Percentiles rank a stretch among this genome's conserved stretches.
Evolutionary conservation across 1,284 basidiomycete genomes (phyloP).

Genomic region (Thelephora terrestris): DNA sequence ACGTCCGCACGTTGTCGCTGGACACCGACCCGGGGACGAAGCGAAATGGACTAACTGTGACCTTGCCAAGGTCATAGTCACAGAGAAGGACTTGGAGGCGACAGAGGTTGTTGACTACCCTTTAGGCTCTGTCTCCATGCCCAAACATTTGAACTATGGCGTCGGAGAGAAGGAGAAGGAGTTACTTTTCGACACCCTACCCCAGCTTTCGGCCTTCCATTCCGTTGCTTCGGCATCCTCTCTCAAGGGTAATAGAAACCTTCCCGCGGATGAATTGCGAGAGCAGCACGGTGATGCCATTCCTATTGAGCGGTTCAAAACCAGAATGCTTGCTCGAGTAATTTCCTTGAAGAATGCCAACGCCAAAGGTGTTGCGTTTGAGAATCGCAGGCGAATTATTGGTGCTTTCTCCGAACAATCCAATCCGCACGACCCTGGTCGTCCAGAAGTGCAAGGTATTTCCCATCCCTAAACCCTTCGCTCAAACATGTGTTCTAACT

Average conservation of each 20-base stretch:
- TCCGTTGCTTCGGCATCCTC: too few species aligned
- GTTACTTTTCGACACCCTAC: slow-evolving; percentile 51
- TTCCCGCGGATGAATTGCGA: neutral
- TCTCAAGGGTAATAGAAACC: slow-evolving; percentile 8
- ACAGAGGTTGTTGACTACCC: slow-evolving; percentile 17
- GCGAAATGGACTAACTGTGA: slow-evolving; percentile 54
- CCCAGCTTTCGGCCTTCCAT: slow-evolving; percentile 18
- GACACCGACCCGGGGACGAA: slow-evolving; percentile 51
- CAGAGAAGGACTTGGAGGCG: slow-evolving; percentile 37
- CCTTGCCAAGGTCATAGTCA: slow-evolving; percentile 52
- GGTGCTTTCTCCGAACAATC: slow-evolving; percentile 64
- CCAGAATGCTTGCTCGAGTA: slow-evolving; percentile 56
- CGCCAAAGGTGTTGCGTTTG: slow-evolving; percentile 73
- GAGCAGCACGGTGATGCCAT: slow-evolving; percentile 12
- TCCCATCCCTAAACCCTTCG: neutral
- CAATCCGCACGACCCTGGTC: slow-evolving; percentile 70
- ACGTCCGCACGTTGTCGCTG: slow-evolving; percentile 64
- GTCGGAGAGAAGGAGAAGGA: slow-evolving; percentile 43
- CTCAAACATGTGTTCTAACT: slow-evolving; percentile 3
- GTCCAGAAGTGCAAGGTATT: slow-evolving; percentile 83
- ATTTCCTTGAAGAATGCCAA: slow-evolving; percentile 84
- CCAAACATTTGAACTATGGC: slow-evolving; percentile 51
- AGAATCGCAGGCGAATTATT: slow-evolving; percentile 79
- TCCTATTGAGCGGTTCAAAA: slow-evolving; percentile 45
- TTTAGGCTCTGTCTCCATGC: slow-evolving; percentile 18